Evolutionary conservation across 208 protist species (phyloP), one percentile per base, ranked within the genome.

Genomic region (Tritrichomonas foetus): DNA sequence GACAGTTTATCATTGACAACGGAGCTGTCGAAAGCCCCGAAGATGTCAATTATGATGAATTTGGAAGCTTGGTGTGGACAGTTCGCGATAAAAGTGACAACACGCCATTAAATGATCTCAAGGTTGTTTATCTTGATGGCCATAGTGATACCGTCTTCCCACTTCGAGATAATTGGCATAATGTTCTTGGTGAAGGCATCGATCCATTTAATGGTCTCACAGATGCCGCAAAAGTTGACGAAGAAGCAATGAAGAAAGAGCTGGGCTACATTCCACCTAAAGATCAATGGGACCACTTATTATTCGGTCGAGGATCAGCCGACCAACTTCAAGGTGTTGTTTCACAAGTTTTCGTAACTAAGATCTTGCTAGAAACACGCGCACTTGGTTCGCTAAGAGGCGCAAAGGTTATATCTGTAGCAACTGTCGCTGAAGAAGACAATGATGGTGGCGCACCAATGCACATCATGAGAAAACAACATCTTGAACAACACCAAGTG

Each of bases 271-370:
- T 89, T 49, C 78, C 78, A 57, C 78, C 78, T 57, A 89, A 89
- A n/a, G 78, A 89, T n/a, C 53, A 53, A 47, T 89, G 78, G 78
- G 78, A 89, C 22, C 78, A 47, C 20, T 36, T 89, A 20, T n/a
- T 89, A 14, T 89, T 89, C 47, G 78, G 78, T 27, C 47, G 78
- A 57, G 78, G 78, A 8, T 53, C 78, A 89, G 78, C 47, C 14
- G 78, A 89, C 30, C 78, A 89, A 47, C 41, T 89, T 36, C 78
- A 89, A 50, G 78, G 78, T 89, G 41, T 89, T n/a, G 78, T 89
- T 61, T 89, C 78, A 20, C 78, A 89, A 47, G 47, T 89, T 36
- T 89, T 89, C 39, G 78, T 47, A 2, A 89, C 78, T 44, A 89
- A 89, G 47, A 89, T 89, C 20, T 47, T 89, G 8, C 78, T 89